Evolutionary conservation across 345 rosid species (phyloP).

Genomic region (Dovyalis caffra): DNA sequence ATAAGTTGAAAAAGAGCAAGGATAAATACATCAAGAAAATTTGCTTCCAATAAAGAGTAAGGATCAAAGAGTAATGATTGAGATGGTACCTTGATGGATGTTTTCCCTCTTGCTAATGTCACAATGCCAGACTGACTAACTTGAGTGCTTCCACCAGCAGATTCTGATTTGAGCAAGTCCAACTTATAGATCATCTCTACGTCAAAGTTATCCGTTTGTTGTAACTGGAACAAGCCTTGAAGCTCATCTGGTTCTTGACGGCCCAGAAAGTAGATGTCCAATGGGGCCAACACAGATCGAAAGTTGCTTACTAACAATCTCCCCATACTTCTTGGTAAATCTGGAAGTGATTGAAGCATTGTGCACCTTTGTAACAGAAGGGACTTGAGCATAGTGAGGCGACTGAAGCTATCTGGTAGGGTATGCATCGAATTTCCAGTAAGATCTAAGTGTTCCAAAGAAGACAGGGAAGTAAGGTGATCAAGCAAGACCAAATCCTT

Average conservation of each 20-base stretch:
- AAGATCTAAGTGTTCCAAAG: slow-evolving; percentile 8
- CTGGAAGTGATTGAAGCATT: slow-evolving; percentile 5
- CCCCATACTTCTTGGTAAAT: slow-evolving; percentile 11
- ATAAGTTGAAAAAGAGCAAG: neutral
- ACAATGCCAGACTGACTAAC: neutral
- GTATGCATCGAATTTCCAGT: slow-evolving; percentile 14
- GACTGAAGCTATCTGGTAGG: slow-evolving; percentile 5
- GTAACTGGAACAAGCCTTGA: neutral
- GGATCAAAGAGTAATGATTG: neutral
- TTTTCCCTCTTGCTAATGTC: neutral
- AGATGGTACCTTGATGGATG: slow-evolving; percentile 1
- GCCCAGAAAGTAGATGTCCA: neutral
- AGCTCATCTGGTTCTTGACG: neutral
- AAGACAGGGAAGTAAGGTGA: neutral
- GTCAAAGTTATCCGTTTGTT: neutral
- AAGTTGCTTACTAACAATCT: slow-evolving; percentile 2
- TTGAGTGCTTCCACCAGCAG: neutral
- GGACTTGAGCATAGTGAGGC: slow-evolving; percentile 11
- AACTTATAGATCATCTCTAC: neutral
- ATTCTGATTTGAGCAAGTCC: neutral
- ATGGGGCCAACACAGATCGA: too few species aligned
- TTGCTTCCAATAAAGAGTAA: neutral
- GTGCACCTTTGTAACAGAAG: slow-evolving; percentile 10
- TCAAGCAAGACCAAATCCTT: neutral
- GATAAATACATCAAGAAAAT: too few species aligned